Conservation (phyloP, 441 rosid genomes). For the Pelargonium cotyledonis region DNA sequence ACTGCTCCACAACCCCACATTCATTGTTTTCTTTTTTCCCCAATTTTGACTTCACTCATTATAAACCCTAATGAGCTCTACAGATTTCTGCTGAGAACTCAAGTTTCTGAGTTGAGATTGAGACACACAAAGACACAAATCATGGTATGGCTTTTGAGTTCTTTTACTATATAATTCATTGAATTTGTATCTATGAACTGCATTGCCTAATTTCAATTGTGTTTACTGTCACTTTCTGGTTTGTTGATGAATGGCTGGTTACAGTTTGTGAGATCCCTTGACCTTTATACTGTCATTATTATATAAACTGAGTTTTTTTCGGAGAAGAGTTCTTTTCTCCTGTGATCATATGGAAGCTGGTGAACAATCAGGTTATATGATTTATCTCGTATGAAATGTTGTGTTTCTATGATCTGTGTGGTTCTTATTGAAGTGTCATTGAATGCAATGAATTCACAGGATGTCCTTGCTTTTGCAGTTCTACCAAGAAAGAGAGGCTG, state of each 20-base stretch:
- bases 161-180: background rate
- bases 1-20: conserved; percentile 1
- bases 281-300: background rate
- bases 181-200: background rate
- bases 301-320: background rate
- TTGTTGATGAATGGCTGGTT: background rate
- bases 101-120: background rate
- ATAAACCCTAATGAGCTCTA: background rate
- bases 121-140: background rate
- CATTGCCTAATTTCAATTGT: background rate
- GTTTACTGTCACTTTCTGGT: background rate
- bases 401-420: background rate
- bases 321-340: background rate
- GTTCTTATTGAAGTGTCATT: background rate
- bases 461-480: background rate
- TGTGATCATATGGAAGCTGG: background rate
- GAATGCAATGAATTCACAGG: background rate
- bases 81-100: background rate
- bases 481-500: background rate
- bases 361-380: background rate
- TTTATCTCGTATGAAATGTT: background rate
- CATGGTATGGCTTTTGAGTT: background rate
- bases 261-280: background rate
- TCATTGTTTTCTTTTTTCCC: background rate
- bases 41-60: background rate